Conservation (phyloP, 2,329 filamentous ascomycete species). For the Apiospora aurea region DNA sequence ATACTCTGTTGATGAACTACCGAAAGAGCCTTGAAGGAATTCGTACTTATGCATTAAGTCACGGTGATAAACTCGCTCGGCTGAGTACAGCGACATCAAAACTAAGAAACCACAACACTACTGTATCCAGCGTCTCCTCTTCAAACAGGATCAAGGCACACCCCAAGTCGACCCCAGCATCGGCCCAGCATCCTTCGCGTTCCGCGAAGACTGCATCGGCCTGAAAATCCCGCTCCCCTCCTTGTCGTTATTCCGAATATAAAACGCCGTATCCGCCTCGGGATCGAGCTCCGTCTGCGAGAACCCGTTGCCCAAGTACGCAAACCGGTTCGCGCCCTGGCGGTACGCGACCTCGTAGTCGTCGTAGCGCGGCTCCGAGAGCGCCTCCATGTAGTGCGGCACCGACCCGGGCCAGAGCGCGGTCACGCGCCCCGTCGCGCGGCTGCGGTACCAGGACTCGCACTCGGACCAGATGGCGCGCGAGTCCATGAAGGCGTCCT, state of each 20-base stretch:
- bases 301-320: slow-evolving; percentile 30
- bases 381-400: slow-evolving; percentile 31
- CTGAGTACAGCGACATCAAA: no score
- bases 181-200: background rate
- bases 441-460: slow-evolving; percentile 30
- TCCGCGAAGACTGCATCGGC: background rate
- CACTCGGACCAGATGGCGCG: slow-evolving; percentile 36
- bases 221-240: background rate
- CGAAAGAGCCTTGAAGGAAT: no score
- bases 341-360: slow-evolving; percentile 33
- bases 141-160: background rate
- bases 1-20: no score
- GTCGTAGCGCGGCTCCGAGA: slow-evolving; percentile 34
- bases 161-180: background rate
- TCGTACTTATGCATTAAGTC: no score
- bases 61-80: no score
- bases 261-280: background rate
- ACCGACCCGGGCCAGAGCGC: slow-evolving; percentile 32
- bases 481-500: slow-evolving; percentile 26
- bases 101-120: no score
- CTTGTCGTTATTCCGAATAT: background rate
- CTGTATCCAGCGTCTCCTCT: background rate
- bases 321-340: slow-evolving; percentile 19
- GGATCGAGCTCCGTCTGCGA: slow-evolving; percentile 23
- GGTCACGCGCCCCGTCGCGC: slow-evolving; percentile 27